phyloP scores from a whole-genome alignment of 345 rosid genomes.

The Euphorbia lathyris region DNA sequence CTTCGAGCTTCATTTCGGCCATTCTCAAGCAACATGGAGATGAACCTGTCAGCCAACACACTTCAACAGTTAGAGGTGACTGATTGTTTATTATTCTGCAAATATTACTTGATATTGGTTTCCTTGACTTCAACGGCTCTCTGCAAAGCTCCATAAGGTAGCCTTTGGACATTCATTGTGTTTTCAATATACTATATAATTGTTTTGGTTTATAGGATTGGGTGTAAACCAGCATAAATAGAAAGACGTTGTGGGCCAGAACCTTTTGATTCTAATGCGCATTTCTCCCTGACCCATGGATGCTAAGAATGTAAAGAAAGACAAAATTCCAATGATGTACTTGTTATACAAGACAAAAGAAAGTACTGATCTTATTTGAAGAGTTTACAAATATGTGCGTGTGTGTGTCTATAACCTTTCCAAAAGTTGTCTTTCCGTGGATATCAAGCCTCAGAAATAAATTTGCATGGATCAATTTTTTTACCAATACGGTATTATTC shows the following conservation, averaged over 20 bases:
- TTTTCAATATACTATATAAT: too few relatives aligned
- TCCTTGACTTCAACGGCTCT: constrained; percentile 1
- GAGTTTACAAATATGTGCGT: not conserved
- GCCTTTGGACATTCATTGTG: too few relatives aligned
- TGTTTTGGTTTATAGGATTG: too few relatives aligned
- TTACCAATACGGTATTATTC: not conserved
- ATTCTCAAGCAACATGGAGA: constrained; percentile 63
- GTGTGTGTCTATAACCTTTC: not conserved
- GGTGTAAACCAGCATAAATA: not conserved
- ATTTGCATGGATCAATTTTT: not conserved
- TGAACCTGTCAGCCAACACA: constrained; percentile 83
- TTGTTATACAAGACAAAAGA: not conserved
- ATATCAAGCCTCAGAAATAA: not conserved
- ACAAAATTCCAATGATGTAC: too few relatives aligned
- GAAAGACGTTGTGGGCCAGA: too few relatives aligned
- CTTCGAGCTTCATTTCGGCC: constrained; percentile 72
- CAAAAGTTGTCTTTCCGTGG: not conserved
- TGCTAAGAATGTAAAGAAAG: not conserved
- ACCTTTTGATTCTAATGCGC: not conserved
- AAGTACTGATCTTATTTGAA: not conserved
- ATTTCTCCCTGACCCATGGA: not conserved
- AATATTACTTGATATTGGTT: not conserved
- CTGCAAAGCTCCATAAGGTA: not conserved
- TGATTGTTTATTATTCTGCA: not conserved
- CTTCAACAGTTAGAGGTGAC: constrained; percentile 91